These are phyloP conservation scores for Colletotrichum sp. DNA, from an alignment of 2,329 filamentous ascomycete genomes.

Conservation along the genomic window DNA sequence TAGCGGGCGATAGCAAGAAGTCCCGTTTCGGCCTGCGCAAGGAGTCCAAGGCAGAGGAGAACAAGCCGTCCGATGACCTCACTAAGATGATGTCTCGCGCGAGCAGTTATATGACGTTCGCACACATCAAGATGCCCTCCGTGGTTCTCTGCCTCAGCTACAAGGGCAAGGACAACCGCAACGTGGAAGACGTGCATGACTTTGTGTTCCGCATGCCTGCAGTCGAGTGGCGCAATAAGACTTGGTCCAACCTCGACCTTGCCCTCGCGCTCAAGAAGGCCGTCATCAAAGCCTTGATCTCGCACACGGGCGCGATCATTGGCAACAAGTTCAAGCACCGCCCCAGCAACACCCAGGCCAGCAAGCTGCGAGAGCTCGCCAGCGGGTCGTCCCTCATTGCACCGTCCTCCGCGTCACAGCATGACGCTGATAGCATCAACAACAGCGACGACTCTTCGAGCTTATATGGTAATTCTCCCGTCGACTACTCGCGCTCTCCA, in stretches of 20 bases:
- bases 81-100: conserved; percentile 96
- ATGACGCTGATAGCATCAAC: conserved; percentile 47
- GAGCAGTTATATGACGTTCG: conserved; percentile 96
- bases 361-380: conserved; percentile 82
- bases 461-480: conserved; percentile 55
- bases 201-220: conserved; percentile 96
- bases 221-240: conserved; percentile 97
- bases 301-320: conserved; percentile 93
- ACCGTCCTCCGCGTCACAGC: conserved; percentile 39
- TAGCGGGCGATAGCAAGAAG: conserved; percentile 47
- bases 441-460: conserved; percentile 64
- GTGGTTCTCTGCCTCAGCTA: conserved; percentile 96
- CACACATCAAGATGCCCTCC: conserved; percentile 92
- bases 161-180: conserved; percentile 94
- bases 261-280: conserved; percentile 93
- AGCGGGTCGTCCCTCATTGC: conserved; percentile 72
- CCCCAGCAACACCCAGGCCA: conserved; percentile 79
- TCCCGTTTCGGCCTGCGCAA: conserved; percentile 61
- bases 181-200: conserved; percentile 95
- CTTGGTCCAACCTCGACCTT: conserved; percentile 96
- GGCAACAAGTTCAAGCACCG: conserved; percentile 96
- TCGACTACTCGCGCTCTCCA: conserved; percentile 65
- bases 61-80: conserved; percentile 81
- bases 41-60: conserved; percentile 54
- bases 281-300: conserved; percentile 91